Conservation (phyloP, 257 asterid genomes). For the Ligustrum vulgare region DNA sequence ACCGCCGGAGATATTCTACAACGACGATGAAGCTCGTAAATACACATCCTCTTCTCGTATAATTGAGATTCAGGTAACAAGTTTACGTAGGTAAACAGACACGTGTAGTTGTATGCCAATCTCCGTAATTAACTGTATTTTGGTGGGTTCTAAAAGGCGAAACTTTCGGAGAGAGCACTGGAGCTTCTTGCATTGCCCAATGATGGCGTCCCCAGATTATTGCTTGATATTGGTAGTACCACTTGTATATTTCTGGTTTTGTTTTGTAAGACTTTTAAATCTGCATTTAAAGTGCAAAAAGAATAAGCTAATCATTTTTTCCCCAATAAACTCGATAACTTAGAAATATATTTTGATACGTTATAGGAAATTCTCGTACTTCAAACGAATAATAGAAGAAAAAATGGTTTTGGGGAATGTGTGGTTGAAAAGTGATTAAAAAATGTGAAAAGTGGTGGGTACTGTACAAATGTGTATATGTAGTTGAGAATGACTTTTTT, state of each 20-base stretch:
- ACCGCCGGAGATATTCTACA: conserved; percentile 95
- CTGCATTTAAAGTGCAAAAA: background rate
- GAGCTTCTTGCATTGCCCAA: conserved; percentile 93
- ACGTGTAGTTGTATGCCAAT: background rate
- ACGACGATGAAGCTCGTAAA: conserved; percentile 91
- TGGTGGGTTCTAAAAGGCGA: conserved; percentile 47
- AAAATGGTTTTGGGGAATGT: too few species aligned
- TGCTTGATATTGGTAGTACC: conserved; percentile 81
- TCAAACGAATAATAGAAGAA: background rate
- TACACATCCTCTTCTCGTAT: conserved; percentile 97
- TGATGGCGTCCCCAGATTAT: conserved; percentile 72
- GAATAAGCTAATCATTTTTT: background rate
- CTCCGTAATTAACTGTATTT: background rate
- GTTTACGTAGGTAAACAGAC: background rate
- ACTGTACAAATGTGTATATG: too few species aligned
- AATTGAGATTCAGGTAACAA: conserved; percentile 75
- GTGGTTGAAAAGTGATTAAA: too few species aligned
- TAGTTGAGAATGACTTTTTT: too few species aligned
- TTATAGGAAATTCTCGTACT: background rate
- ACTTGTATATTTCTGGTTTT: background rate
- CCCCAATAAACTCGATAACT: background rate
- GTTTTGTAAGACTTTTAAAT: background rate
- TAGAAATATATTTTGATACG: background rate
- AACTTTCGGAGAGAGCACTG: conserved; percentile 85
- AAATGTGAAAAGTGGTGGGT: too few species aligned